These are phyloP conservation scores for Epichloe festucae DNA, from an alignment of 2,329 filamentous ascomycete genomes.

Conservation along the genomic window DNA sequence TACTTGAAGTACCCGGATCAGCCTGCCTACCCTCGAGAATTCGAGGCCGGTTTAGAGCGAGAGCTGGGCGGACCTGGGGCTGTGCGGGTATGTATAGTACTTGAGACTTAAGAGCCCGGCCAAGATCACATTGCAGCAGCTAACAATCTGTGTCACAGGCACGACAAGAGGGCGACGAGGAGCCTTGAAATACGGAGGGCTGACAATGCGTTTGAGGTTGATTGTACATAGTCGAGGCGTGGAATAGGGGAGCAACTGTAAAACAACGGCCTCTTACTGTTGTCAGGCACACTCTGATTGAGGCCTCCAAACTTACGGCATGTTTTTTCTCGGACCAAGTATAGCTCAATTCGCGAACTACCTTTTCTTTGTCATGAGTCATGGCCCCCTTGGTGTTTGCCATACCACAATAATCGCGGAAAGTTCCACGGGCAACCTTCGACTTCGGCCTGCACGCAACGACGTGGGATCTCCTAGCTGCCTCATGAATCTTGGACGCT, in stretches of 20 bases:
- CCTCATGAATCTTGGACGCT: neutral
- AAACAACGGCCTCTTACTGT: neutral
- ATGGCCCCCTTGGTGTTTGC: neutral
- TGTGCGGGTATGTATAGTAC: constrained; percentile 41
- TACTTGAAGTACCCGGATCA: constrained; percentile 60
- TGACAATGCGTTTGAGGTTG: constrained; percentile 8
- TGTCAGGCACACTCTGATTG: neutral
- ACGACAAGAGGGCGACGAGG: constrained; percentile 40
- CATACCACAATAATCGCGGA: neutral
- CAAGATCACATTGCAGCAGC: neutral
- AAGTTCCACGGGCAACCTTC: no score
- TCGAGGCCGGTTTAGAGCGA: constrained; percentile 57
- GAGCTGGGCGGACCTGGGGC: constrained; percentile 62
- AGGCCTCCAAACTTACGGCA: neutral
- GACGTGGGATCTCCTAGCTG: neutral
- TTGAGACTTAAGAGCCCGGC: neutral
- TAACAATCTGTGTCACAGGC: constrained; percentile 24
- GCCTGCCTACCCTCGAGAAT: constrained; percentile 55
- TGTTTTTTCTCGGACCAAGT: neutral
- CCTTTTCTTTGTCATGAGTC: neutral
- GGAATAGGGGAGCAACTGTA: constrained; percentile 3
- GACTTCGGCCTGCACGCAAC: no score
- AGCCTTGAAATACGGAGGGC: constrained; percentile 27
- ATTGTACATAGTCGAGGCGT: constrained; percentile 24
- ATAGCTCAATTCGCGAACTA: neutral